Percentiles rank a stretch among this genome's conserved stretches.
Conservation (phyloP, 768 basidiomycete species). For the Pleurotus tuber-regium region DNA sequence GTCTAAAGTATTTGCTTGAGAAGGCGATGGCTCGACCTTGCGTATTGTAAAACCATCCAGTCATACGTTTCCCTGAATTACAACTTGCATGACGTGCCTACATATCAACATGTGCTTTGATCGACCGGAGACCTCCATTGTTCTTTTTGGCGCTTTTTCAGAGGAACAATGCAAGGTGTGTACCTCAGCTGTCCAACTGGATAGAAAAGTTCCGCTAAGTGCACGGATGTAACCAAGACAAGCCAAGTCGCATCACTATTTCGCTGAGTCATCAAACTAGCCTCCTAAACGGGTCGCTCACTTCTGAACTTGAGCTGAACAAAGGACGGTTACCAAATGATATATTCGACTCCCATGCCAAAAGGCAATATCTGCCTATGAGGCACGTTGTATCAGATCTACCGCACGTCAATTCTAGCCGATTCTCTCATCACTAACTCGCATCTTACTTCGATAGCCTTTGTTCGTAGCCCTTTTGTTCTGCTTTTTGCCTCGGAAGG, state of each 20-base stretch:
- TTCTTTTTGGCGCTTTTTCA: neutral
- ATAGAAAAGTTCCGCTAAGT: too few relatives aligned
- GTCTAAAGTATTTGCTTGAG: conserved; percentile 85
- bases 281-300: neutral
- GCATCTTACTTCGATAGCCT: neutral
- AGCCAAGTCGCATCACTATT: too few relatives aligned
- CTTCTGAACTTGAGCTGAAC: neutral
- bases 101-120: too few relatives aligned
- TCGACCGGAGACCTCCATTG: neutral
- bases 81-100: too few relatives aligned
- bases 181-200: too few relatives aligned
- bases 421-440: neutral
- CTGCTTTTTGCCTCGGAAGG: neutral
- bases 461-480: conserved; percentile 10
- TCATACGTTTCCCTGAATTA: neutral
- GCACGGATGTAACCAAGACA: too few relatives aligned
- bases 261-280: neutral
- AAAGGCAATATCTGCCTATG: neutral
- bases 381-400: conserved; percentile 4
- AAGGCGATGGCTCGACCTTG: conserved; percentile 9
- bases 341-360: neutral
- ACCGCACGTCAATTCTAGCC: neutral
- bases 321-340: neutral
- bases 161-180: neutral
- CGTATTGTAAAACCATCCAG: neutral